Evolutionary conservation across 768 basidiomycete genomes (phyloP).

Genomic region (Russula sp.): DNA sequence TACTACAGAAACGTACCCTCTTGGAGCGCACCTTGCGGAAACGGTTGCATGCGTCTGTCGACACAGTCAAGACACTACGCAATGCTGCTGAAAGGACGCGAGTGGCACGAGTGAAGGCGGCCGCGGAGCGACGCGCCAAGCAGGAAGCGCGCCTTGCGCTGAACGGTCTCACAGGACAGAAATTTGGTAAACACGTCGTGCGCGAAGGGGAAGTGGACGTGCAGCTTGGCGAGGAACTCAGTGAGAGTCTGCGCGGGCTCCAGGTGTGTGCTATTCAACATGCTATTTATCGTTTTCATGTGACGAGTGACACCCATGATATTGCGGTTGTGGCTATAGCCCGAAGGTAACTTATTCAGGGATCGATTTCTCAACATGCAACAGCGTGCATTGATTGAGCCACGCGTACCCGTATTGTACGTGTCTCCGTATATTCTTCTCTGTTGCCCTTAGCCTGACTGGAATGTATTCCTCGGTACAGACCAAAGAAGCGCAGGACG

Average conservation of each 20-base stretch:
- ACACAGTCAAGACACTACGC: slow-evolving; percentile 53
- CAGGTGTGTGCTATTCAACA: slow-evolving; percentile 53
- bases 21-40: slow-evolving; percentile 59
- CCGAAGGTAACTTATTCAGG: slow-evolving; percentile 89
- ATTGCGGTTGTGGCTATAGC: slow-evolving; percentile 45
- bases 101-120: slow-evolving; percentile 42
- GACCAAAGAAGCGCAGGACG: slow-evolving; percentile 53
- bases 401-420: slow-evolving; percentile 75
- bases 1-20: slow-evolving; percentile 60
- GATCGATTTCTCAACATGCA: slow-evolving; percentile 88
- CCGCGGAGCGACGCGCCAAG: slow-evolving; percentile 43
- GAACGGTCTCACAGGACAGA: slow-evolving; percentile 66
- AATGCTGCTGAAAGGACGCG: slow-evolving; percentile 40
- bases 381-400: slow-evolving; percentile 83
- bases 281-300: neutral
- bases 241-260: slow-evolving; percentile 75
- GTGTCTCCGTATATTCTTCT: slow-evolving; percentile 33
- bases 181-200: slow-evolving; percentile 77
- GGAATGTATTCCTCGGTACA: slow-evolving; percentile 33
- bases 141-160: slow-evolving; percentile 51
- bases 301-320: neutral
- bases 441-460: neutral
- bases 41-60: slow-evolving; percentile 57
- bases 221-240: slow-evolving; percentile 87
- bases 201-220: slow-evolving; percentile 70